Percentiles rank a stretch among this genome's conserved stretches.
These are phyloP conservation scores for Didymellaceae sp. DNA, from an alignment of 2,329 filamentous ascomycete species.

Conservation along the genomic window DNA sequence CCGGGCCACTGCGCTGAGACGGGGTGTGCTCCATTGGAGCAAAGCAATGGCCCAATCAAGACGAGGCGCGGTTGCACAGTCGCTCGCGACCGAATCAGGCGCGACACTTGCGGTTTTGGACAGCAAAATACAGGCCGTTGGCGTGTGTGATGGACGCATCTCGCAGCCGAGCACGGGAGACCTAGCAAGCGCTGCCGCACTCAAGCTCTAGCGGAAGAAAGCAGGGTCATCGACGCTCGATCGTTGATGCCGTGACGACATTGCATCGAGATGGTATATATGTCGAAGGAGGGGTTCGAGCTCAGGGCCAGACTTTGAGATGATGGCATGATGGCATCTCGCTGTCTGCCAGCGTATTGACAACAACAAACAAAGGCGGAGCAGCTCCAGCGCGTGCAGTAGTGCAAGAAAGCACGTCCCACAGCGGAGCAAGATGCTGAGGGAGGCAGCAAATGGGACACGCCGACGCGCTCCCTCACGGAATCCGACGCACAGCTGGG, in stretches of 20 bases:
- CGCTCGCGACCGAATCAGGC: slow-evolving; percentile 24
- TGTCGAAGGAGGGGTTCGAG: slow-evolving; percentile 1
- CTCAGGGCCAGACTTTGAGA: slow-evolving; percentile 1
- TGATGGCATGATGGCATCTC: slow-evolving; percentile 3
- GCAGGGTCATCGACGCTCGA: slow-evolving; percentile 17
- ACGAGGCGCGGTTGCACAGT: slow-evolving; percentile 14
- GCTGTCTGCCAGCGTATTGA: slow-evolving; percentile 11
- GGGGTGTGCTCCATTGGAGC: slow-evolving; percentile 10
- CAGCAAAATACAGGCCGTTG: slow-evolving; percentile 31
- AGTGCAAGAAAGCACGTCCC: slow-evolving; percentile 24
- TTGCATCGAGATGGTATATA: not conserved
- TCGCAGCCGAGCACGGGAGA: slow-evolving; percentile 17
- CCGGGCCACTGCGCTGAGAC: slow-evolving; percentile 18
- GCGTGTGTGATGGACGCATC: slow-evolving; percentile 43
- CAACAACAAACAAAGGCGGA: slow-evolving; percentile 10
- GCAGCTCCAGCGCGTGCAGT: slow-evolving; percentile 19
- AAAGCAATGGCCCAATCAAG: slow-evolving; percentile 30
- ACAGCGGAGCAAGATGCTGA: slow-evolving; percentile 27
- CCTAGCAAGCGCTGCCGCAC: slow-evolving; percentile 22
- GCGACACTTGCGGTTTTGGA: slow-evolving; percentile 20
- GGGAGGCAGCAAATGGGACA: slow-evolving; percentile 31
- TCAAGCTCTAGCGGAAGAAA: slow-evolving; percentile 12
- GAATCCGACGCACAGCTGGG: slow-evolving; percentile 24
- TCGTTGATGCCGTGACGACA: slow-evolving; percentile 18
- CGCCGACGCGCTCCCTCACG: slow-evolving; percentile 14